These are phyloP conservation scores for Botrytis hyacinthi DNA, from an alignment of 2,329 filamentous ascomycete genomes.

Conservation along the genomic window DNA sequence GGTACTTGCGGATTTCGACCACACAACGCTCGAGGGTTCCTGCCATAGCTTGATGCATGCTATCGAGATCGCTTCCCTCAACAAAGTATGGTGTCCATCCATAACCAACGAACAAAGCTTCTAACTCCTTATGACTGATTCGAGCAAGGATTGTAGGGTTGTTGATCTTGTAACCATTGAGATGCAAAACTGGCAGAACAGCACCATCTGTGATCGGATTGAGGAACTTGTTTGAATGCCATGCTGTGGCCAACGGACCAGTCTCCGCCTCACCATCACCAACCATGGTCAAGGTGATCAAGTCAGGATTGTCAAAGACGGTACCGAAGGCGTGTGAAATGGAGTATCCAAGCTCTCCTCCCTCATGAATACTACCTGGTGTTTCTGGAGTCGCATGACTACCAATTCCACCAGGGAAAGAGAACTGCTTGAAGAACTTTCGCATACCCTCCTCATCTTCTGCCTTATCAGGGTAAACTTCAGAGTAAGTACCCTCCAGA, in stretches of 20 bases:
- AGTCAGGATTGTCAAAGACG: constrained; percentile 71
- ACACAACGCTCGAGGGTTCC: constrained; percentile 72
- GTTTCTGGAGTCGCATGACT: constrained; percentile 78
- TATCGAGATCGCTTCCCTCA: constrained; percentile 68
- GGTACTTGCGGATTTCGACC: constrained; percentile 63
- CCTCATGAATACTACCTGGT: constrained; percentile 73
- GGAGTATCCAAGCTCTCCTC: constrained; percentile 78
- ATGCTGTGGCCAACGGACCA: constrained; percentile 72
- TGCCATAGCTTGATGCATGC: constrained; percentile 82
- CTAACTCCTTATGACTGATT: constrained; percentile 71
- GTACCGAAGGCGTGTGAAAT: constrained; percentile 76
- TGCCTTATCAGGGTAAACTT: constrained; percentile 73
- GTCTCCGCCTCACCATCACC: constrained; percentile 82
- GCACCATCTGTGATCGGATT: constrained; percentile 77
- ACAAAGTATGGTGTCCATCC: constrained; percentile 81
- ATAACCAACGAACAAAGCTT: constrained; percentile 68
- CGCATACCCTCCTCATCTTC: constrained; percentile 67
- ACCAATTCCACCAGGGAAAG: constrained; percentile 75
- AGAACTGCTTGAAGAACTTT: constrained; percentile 80
- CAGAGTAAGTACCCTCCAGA: constrained; percentile 73
- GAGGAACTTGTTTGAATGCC: constrained; percentile 81
- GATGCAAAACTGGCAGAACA: constrained; percentile 72
- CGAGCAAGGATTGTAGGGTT: constrained; percentile 73
- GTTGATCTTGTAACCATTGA: constrained; percentile 86
- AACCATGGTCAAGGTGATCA: constrained; percentile 75